Evolutionary conservation across 2,329 filamentous ascomycete species (phyloP), one percentile per base, ranked within the genome.

Genomic region (Colletotrichum echinochloae): DNA sequence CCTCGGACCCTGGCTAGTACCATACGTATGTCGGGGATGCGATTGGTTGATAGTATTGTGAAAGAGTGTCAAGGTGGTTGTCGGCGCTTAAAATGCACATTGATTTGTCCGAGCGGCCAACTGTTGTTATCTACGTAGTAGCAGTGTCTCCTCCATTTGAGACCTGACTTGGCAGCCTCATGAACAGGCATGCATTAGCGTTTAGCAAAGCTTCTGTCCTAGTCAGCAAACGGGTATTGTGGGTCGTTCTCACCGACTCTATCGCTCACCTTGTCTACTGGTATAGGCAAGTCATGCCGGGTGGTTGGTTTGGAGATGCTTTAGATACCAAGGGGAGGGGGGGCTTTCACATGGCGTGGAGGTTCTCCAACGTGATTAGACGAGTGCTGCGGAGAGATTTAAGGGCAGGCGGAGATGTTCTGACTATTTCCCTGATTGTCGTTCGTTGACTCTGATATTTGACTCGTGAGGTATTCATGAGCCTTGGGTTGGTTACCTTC

Each of bases 21-120:
- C 28, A 30, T 48, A 60, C 52, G 54, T 61, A 60, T 70, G 48
- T 44, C 44, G 55, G 57, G 69, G 54, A 54, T 59, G 11, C 70
- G 71, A 74, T 75, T 75, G 74, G 74, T 39, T 57, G 51, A 14
- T 55, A 46, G 39, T 9, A 28, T 37, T 68, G 73, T 73, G 70
- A 71, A 70, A 54, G 64, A 56, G 60, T n/a, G 54, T 51, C 64
- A 56, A 73, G 51, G 65, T 63, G 59, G 59, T 54, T 72, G 65
- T 55, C 73, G 73, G 74, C 74, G 74, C 74, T 75, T 75, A 75
- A 73, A 64, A 33, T 64, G 37, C 54, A 26, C 35, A 20, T 68
- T 64, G 59, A 66, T 52, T 54, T 70, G 52, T 55, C 48, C 61
- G 18, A 54, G 37, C 52, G 7, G 44, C 59, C 60, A 35, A 28